A percentile compares a stretch with the other conserved stretches of the same genome.
Evolutionary conservation across 2,329 filamentous ascomycete genomes (phyloP).

Genomic region (Exophiala spinifera): DNA sequence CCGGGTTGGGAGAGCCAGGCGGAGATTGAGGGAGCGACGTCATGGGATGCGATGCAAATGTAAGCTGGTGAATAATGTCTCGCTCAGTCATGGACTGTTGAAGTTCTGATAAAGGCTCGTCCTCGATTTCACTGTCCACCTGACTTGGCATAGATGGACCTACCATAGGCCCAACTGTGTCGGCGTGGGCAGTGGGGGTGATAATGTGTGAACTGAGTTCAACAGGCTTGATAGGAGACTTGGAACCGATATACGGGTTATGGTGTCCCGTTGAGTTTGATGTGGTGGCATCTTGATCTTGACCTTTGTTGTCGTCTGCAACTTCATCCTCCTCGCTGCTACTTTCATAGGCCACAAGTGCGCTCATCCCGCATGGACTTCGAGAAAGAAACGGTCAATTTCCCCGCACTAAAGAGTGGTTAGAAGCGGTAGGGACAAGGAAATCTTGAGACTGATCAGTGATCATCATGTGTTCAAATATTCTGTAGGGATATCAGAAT

Average conservation of each 20-base stretch:
- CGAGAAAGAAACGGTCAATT: too few relatives aligned
- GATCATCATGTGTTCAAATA: too few relatives aligned
- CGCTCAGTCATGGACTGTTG: conserved; percentile 25
- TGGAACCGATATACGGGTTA: background rate
- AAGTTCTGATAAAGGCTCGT: conserved; percentile 4
- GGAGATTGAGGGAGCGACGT: conserved; percentile 47
- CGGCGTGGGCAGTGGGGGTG: background rate
- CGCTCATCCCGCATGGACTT: conserved; percentile 24
- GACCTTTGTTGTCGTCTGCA: background rate
- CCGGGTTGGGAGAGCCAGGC: conserved; percentile 43
- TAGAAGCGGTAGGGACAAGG: too few relatives aligned
- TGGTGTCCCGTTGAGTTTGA: background rate
- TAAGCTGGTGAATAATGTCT: conserved; percentile 54
- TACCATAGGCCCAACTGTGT: conserved; percentile 17
- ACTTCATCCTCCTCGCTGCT: conserved; percentile 45
- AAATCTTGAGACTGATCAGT: too few relatives aligned
- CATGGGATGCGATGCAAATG: conserved; percentile 46
- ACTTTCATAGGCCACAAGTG: conserved; percentile 43
- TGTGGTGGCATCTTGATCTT: background rate
- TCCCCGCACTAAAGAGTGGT: background rate
- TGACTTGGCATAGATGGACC: conserved; percentile 24
- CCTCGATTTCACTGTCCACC: conserved; percentile 5
- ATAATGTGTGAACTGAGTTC: background rate
- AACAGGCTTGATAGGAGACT: background rate
- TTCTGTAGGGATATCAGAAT: background rate